Evolutionary conservation across 148 eudicot genomes (phyloP).

Genomic region (Rhododendron williamsianum): DNA sequence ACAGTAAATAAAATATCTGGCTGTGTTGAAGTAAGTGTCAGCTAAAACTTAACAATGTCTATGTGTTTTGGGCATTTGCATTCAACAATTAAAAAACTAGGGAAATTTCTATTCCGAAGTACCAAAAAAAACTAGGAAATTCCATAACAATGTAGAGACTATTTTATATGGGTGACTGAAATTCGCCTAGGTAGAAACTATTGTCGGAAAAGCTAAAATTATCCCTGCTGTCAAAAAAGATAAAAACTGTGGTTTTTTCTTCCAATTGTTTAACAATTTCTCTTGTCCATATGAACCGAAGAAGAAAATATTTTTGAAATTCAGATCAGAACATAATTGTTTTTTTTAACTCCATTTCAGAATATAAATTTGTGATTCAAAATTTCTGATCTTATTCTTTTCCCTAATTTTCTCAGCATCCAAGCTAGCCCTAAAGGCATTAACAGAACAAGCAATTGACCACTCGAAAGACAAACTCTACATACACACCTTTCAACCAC

Average conservation of each 20-base stretch:
- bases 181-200: neutral
- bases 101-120: too few relatives aligned
- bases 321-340: neutral
- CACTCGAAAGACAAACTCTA: neutral
- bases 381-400: neutral
- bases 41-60: neutral
- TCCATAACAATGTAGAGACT: neutral
- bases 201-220: neutral
- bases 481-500: neutral
- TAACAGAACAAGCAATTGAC: neutral
- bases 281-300: neutral
- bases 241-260: neutral
- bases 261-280: neutral
- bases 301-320: neutral
- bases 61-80: neutral
- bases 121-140: neutral
- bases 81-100: neutral
- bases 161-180: neutral
- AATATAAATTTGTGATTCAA: neutral
- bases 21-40: neutral
- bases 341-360: too few relatives aligned
- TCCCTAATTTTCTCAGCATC: neutral
- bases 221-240: neutral
- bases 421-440: neutral
- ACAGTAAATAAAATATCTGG: neutral